Evolutionary conservation across 257 asterid species (phyloP).

Genomic region (Fraxinus americana): DNA sequence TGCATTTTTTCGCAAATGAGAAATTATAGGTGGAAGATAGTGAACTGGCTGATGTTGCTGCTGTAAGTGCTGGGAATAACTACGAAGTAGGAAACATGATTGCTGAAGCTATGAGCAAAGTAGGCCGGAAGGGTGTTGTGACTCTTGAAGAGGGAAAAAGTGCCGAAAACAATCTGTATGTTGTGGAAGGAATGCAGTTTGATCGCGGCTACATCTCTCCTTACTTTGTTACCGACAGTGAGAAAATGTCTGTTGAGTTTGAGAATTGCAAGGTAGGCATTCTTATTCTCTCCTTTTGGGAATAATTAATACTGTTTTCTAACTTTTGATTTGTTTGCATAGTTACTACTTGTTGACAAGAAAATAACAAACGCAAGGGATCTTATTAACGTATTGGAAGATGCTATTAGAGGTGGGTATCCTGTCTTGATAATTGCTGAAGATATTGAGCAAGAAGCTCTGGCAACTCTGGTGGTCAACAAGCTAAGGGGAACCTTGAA

Average conservation of each 20-base stretch:
- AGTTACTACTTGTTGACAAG: conserved; percentile 92
- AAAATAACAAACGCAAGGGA: conserved; percentile 94
- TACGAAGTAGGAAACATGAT: conserved; percentile 91
- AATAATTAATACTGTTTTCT: not conserved
- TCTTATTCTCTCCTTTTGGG: not conserved
- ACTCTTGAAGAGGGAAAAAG: conserved; percentile 98
- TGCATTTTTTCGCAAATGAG: conserved; percentile 7
- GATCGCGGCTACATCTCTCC: conserved; percentile 96
- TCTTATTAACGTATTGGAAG: conserved; percentile 76
- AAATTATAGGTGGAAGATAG: conserved; percentile 83
- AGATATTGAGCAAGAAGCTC: conserved; percentile 97
- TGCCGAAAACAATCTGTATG: conserved; percentile 83
- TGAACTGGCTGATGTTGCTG: conserved; percentile 97
- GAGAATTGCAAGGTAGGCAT: conserved; percentile 91
- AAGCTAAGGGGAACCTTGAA: conserved; percentile 89
- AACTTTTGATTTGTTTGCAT: conserved; percentile 28
- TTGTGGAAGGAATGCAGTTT: conserved; percentile 98
- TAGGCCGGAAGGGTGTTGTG: conserved; percentile 94
- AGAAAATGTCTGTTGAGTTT: conserved; percentile 88
- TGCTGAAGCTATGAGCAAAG: conserved; percentile 96
- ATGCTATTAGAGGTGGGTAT: conserved; percentile 84
- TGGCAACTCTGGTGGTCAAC: conserved; percentile 97
- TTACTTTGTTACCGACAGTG: conserved; percentile 88
- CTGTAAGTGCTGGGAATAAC: conserved; percentile 98
- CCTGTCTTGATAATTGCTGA: conserved; percentile 91